phyloP scores from a whole-genome alignment of 129 eudicot genomes.

The Pulicaria dysenterica region DNA sequence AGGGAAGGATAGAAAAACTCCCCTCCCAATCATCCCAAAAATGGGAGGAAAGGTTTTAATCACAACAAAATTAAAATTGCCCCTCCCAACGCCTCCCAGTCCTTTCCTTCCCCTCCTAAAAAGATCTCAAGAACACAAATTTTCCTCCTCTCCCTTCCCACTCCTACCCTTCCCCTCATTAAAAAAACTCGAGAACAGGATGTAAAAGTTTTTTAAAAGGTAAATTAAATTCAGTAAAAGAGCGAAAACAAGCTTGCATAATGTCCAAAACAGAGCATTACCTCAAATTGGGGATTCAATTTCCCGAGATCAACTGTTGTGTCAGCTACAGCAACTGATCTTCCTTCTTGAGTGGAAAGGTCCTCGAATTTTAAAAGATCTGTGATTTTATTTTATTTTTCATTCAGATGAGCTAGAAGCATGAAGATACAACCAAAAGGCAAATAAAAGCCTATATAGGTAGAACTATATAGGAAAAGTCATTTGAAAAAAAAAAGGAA shows the following conservation, averaged over 20 bases:
- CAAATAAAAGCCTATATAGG: constrained; percentile 11
- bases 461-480: background rate
- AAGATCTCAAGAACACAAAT: too few relatives aligned
- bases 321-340: constrained; percentile 38
- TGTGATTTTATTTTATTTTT: constrained; percentile 36
- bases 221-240: background rate
- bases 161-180: too few relatives aligned
- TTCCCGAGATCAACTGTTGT: constrained; percentile 39
- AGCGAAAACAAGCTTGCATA: constrained; percentile 17
- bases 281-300: constrained; percentile 50
- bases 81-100: too few relatives aligned
- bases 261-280: constrained; percentile 29
- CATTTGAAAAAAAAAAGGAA: constrained; percentile 1
- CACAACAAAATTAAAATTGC: too few relatives aligned
- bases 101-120: too few relatives aligned
- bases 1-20: too few relatives aligned
- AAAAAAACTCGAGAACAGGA: too few relatives aligned
- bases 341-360: constrained; percentile 44
- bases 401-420: constrained; percentile 24
- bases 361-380: constrained; percentile 40
- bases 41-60: too few relatives aligned
- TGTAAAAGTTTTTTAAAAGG: background rate
- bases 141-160: too few relatives aligned
- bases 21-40: too few relatives aligned
- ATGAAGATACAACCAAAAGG: constrained; percentile 14